Conservation (phyloP, 225 moss, liverwort and hornwort genomes). For the Polytrichum commune region DNA sequence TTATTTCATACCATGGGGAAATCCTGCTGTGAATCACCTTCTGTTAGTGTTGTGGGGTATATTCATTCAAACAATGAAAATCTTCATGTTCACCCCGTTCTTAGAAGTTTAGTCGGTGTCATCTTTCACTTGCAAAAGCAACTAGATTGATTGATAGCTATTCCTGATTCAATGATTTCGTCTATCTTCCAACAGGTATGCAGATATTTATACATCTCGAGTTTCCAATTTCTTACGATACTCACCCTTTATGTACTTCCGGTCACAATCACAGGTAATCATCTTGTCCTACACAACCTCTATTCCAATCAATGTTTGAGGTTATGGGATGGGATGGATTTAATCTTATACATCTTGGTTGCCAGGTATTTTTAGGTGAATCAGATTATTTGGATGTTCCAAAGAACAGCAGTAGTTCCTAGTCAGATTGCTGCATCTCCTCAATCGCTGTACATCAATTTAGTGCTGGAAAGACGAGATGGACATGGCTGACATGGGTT, state of each 20-base stretch:
- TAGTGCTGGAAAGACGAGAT: conserved; percentile 32
- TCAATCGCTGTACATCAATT: conserved; percentile 7
- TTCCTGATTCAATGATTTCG: background rate
- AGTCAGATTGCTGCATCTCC: background rate
- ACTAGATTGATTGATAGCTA: background rate
- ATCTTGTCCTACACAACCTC: background rate
- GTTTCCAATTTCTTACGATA: conserved; percentile 86
- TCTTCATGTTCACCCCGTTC: no score
- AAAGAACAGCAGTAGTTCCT: background rate
- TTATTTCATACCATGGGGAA: no score
- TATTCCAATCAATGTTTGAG: conserved; percentile 7
- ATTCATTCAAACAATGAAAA: no score
- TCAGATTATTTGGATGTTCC: conserved; percentile 8
- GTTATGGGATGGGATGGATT: background rate
- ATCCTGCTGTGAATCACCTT: no score
- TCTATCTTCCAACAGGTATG: conserved; percentile 48
- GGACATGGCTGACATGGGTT: no score
- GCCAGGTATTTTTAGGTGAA: conserved; percentile 38
- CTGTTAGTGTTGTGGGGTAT: no score
- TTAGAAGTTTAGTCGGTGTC: no score
- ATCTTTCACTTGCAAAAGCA: no score
- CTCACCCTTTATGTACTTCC: conserved; percentile 93
- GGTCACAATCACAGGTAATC: conserved; percentile 85
- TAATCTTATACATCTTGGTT: conserved; percentile 10
- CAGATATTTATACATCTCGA: conserved; percentile 88